These are phyloP conservation scores for Aspergillus tanneri DNA, from an alignment of 2,329 filamentous ascomycete genomes.

Conservation along the genomic window DNA sequence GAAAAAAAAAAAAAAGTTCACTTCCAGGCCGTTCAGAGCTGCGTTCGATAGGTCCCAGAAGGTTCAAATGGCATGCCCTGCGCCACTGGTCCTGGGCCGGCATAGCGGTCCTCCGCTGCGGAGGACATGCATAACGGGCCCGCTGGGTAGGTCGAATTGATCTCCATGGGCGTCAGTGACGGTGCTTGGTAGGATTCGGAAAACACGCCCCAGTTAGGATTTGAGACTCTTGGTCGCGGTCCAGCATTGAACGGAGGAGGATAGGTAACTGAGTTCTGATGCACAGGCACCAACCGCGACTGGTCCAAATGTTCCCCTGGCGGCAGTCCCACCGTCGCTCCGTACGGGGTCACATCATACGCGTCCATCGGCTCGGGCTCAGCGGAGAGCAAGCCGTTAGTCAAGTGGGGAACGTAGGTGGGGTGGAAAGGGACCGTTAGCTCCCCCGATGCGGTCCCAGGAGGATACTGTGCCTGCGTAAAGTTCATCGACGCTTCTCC, in stretches of 20 bases:
- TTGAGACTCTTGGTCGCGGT: conserved; percentile 22
- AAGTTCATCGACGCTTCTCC: conserved; percentile 13
- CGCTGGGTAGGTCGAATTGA: conserved; percentile 17
- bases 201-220: conserved; percentile 21
- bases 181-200: conserved; percentile 26
- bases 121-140: conserved; percentile 27
- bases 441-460: conserved; percentile 1
- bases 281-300: conserved; percentile 24
- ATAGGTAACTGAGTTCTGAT: conserved; percentile 35
- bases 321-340: conserved; percentile 17
- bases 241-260: conserved; percentile 34
- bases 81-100: conserved; percentile 17
- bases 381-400: conserved; percentile 25
- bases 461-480: conserved; percentile 13
- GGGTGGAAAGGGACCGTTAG: conserved; percentile 16
- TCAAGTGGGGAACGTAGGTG: conserved; percentile 19
- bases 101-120: conserved; percentile 20
- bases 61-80: conserved; percentile 16
- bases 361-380: conserved; percentile 29
- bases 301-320: conserved; percentile 18
- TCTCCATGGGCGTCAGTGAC: conserved; percentile 26
- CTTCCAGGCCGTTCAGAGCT: conserved; percentile 17
- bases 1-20: conserved; percentile 2
- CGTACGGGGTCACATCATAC: conserved; percentile 18
- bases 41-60: conserved; percentile 17